Evolutionary conservation across 2,329 filamentous ascomycete species (phyloP).

Genomic region (Colletotrichum kahawae): DNA sequence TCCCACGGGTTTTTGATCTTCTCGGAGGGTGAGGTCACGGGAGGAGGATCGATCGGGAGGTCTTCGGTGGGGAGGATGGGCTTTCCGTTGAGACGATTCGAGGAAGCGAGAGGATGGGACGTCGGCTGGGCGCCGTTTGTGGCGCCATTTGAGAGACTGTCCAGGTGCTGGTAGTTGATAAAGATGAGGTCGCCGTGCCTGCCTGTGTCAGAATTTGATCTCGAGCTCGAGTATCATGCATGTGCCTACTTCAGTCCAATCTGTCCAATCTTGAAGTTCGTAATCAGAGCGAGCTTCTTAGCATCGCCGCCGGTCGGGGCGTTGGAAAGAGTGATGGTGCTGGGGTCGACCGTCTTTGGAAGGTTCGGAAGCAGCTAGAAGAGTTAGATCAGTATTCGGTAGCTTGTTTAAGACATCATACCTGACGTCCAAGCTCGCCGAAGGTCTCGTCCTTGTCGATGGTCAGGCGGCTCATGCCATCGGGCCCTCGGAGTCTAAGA

Average conservation of each 20-base stretch:
- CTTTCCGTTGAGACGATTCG: conserved; percentile 79
- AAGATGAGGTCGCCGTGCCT: conserved; percentile 94
- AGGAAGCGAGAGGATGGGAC: conserved; percentile 45
- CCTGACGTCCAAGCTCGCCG: conserved; percentile 60
- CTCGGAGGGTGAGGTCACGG: conserved; percentile 59
- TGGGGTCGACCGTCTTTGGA: conserved; percentile 65
- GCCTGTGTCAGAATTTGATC: conserved; percentile 29
- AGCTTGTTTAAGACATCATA: conserved; percentile 30
- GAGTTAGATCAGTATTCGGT: conserved; percentile 19
- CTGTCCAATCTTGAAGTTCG: conserved; percentile 58
- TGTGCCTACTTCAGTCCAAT: conserved; percentile 62
- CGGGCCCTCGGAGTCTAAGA: conserved; percentile 85
- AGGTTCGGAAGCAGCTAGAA: conserved; percentile 61
- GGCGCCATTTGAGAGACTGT: conserved; percentile 41
- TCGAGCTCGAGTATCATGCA: background rate
- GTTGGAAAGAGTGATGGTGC: conserved; percentile 67
- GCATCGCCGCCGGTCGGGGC: conserved; percentile 62
- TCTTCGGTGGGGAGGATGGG: conserved; percentile 74
- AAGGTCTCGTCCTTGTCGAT: conserved; percentile 80
- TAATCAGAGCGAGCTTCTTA: conserved; percentile 64
- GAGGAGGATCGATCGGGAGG: conserved; percentile 62
- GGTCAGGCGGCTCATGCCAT: conserved; percentile 88
- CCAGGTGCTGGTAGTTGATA: conserved; percentile 74
- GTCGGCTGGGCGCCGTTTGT: conserved; percentile 38
- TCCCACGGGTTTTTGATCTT: conserved; percentile 93